These are phyloP conservation scores for Populus hybrid DNA, from an alignment of 441 rosid genomes.

Conservation along the genomic window DNA sequence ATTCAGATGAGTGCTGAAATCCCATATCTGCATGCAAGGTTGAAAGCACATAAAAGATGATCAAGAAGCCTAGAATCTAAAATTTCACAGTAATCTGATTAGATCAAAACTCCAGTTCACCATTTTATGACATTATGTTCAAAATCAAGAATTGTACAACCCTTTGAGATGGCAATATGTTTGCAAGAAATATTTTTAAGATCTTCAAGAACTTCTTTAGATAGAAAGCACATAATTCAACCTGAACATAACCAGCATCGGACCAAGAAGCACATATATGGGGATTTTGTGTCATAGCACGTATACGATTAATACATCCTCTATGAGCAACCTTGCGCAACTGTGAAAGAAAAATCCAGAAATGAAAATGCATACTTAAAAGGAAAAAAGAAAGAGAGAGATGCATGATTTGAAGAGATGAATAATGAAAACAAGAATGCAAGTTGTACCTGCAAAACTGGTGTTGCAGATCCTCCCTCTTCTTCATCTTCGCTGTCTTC, in stretches of 20 bases:
- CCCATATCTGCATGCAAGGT: slow-evolving; percentile 70
- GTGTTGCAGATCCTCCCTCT: slow-evolving; percentile 52
- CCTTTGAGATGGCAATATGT: background rate
- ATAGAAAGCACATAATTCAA: slow-evolving; percentile 20
- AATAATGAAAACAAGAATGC: slow-evolving; percentile 13
- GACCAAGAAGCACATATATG: slow-evolving; percentile 96
- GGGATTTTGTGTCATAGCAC: slow-evolving; percentile 85
- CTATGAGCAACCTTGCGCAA: slow-evolving; percentile 74
- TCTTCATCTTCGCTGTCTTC: slow-evolving; percentile 61
- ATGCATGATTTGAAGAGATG: background rate
- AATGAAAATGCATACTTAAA: slow-evolving; percentile 7
- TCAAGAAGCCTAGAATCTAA: background rate
- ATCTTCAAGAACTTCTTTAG: background rate
- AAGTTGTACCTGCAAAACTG: slow-evolving; percentile 61
- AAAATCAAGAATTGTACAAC: background rate
- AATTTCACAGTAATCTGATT: background rate
- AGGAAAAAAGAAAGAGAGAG: background rate
- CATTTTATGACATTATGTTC: background rate
- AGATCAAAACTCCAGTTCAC: background rate
- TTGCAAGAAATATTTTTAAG: background rate
- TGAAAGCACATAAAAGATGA: background rate
- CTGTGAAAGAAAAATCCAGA: slow-evolving; percentile 37
- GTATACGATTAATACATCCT: slow-evolving; percentile 90
- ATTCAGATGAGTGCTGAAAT: slow-evolving; percentile 72
- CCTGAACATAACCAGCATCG: slow-evolving; percentile 91